Conservation (phyloP, 495 filamentous ascomycete species). For the Rhypophila decipiens region DNA sequence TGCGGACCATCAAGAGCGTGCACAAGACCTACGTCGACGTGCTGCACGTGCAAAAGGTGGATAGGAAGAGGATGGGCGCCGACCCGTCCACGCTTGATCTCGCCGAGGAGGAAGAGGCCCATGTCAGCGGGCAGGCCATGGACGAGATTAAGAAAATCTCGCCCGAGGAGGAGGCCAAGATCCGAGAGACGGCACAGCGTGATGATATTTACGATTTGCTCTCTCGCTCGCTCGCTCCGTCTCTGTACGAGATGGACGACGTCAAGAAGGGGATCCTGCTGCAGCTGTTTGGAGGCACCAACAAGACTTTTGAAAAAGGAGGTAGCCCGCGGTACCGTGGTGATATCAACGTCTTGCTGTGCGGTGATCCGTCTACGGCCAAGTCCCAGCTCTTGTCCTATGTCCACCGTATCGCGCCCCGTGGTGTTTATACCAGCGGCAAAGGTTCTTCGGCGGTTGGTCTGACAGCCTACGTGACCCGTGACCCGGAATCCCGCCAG, state of each 20-base stretch:
- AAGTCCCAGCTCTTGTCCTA: slow-evolving; percentile 94
- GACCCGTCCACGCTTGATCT: slow-evolving; percentile 74
- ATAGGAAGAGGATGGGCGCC: slow-evolving; percentile 86
- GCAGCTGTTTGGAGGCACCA: slow-evolving; percentile 96
- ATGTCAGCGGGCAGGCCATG: slow-evolving; percentile 68
- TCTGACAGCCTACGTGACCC: slow-evolving; percentile 96
- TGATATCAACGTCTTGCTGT: slow-evolving; percentile 94
- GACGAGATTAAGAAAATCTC: slow-evolving; percentile 77
- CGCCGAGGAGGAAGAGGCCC: slow-evolving; percentile 62
- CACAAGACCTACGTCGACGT: slow-evolving; percentile 98
- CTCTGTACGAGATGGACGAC: slow-evolving; percentile 96
- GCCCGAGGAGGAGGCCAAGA: slow-evolving; percentile 89
- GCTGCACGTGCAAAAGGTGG: slow-evolving; percentile 91
- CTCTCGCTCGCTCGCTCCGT: slow-evolving; percentile 84
- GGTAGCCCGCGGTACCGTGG: slow-evolving; percentile 92
- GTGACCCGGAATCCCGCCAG: slow-evolving; percentile 84
- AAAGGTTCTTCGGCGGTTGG: slow-evolving; percentile 97
- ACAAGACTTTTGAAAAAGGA: slow-evolving; percentile 95
- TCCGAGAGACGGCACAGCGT: slow-evolving; percentile 71
- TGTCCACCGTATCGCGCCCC: slow-evolving; percentile 93
- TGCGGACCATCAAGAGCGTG: slow-evolving; percentile 83
- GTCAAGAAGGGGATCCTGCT: slow-evolving; percentile 97
- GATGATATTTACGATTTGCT: slow-evolving; percentile 92
- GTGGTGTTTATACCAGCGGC: slow-evolving; percentile 94
- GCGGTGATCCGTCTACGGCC: slow-evolving; percentile 91